Conservation (phyloP, 345 rosid genomes). For the Erodium maritimum region DNA sequence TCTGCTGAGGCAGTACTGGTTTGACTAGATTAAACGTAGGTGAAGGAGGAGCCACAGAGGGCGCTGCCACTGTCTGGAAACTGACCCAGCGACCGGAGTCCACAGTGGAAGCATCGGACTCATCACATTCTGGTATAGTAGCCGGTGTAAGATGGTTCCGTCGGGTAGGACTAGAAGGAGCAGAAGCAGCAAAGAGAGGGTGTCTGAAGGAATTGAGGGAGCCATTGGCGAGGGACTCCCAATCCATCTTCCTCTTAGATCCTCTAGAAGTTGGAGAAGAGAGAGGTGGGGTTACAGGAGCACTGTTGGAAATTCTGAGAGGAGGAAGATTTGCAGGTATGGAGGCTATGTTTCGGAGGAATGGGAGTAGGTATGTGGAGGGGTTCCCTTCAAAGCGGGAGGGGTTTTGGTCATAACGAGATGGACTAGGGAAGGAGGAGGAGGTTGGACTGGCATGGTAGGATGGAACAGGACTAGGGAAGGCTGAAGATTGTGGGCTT, state of each 20-base stretch:
- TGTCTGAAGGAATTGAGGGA: conserved; percentile 30
- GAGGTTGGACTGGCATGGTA: conserved; percentile 74
- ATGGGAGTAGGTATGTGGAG: conserved; percentile 52
- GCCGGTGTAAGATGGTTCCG: conserved; percentile 65
- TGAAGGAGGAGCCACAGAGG: conserved; percentile 53
- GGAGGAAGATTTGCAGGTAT: conserved; percentile 61
- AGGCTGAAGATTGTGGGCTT: conserved; percentile 68
- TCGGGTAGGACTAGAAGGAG: conserved; percentile 88
- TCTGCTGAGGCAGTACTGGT: conserved; percentile 24
- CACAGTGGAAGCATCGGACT: conserved; percentile 67
- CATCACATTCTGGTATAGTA: conserved; percentile 88
- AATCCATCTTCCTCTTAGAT: conserved; percentile 46
- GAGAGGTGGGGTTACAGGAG: conserved; percentile 94
- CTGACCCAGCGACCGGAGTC: conserved; percentile 80
- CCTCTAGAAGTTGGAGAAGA: conserved; percentile 80
- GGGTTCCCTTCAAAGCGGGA: conserved; percentile 40
- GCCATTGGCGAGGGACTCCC: conserved; percentile 49
- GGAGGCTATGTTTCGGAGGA: conserved; percentile 53
- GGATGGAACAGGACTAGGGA: conserved; percentile 65
- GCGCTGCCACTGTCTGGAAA: conserved; percentile 38
- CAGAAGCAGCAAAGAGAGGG: conserved; percentile 64
- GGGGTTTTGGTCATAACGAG: conserved; percentile 51
- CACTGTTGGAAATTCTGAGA: conserved; percentile 85
- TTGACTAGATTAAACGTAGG: conserved; percentile 61
- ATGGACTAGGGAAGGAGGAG: conserved; percentile 77